These are phyloP conservation scores for Mycena polygramma DNA, from an alignment of 768 basidiomycete species.

Conservation along the genomic window DNA sequence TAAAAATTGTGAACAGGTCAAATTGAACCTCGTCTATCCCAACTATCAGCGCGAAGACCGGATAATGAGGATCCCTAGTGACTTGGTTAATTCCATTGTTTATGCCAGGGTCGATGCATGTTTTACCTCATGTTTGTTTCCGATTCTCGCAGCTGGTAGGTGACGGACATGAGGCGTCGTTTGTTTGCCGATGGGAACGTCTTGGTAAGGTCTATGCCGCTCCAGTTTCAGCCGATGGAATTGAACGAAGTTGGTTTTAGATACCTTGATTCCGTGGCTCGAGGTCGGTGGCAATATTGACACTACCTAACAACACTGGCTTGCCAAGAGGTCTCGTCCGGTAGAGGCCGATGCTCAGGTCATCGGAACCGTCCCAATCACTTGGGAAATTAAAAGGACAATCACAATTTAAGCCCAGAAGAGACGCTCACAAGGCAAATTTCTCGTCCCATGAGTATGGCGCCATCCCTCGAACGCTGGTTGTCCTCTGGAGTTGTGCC, in stretches of 20 bases:
- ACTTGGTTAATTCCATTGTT: background rate
- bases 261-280: conserved; percentile 33
- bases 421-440: conserved; percentile 25
- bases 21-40: conserved; percentile 27
- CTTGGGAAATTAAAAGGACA: conserved; percentile 6
- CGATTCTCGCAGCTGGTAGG: conserved; percentile 23
- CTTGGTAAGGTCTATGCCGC: conserved; percentile 20
- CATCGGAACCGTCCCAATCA: conserved; percentile 15
- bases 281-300: conserved; percentile 20
- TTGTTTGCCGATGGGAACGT: conserved; percentile 21
- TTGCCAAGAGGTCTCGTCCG: conserved; percentile 19
- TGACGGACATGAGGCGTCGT: conserved; percentile 19
- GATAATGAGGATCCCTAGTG: conserved; percentile 12
- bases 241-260: conserved; percentile 3
- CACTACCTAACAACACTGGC: conserved; percentile 11
- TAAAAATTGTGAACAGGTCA: background rate
- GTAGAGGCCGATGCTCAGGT: conserved; percentile 22
- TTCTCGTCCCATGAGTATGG: conserved; percentile 28
- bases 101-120: background rate
- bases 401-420: conserved; percentile 8
- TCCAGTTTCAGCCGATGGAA: background rate
- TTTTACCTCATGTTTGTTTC: conserved; percentile 5
- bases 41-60: conserved; percentile 29
- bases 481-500: conserved; percentile 11
- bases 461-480: conserved; percentile 18